Conservation (phyloP, 805 yeast species). For the Kazachstania africana region DNA sequence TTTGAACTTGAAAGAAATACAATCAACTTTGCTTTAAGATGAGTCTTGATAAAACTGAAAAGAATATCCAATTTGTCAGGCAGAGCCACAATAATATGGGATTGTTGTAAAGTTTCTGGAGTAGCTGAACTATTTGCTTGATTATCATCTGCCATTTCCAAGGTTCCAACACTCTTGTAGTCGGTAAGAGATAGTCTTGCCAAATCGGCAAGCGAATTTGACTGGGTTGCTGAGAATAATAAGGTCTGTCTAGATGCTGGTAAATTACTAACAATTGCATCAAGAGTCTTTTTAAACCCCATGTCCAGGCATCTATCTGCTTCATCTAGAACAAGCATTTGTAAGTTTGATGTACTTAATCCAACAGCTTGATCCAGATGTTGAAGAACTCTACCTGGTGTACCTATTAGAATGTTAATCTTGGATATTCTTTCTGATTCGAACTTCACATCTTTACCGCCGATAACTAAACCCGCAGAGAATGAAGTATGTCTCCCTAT, state of each 20-base stretch:
- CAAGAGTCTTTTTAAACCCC: constrained; percentile 81
- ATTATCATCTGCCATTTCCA: constrained; percentile 43
- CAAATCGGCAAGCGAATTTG: constrained; percentile 68
- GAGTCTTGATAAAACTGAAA: constrained; percentile 79
- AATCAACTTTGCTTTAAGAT: constrained; percentile 64
- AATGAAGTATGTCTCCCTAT: constrained; percentile 66
- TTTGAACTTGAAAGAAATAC: constrained; percentile 82
- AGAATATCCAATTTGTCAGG: constrained; percentile 76
- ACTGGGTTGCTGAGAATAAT: constrained; percentile 80
- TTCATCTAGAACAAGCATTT: constrained; percentile 75
- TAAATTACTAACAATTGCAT: constrained; percentile 64
- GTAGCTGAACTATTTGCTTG: constrained; percentile 51
- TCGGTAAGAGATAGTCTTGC: constrained; percentile 50
- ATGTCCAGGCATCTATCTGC: constrained; percentile 89
- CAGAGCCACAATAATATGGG: constrained; percentile 57
- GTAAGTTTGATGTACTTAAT: constrained; percentile 61
- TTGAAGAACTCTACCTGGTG: constrained; percentile 85
- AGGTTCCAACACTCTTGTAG: constrained; percentile 36
- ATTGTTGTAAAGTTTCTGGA: constrained; percentile 79
- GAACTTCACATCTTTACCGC: constrained; percentile 78
- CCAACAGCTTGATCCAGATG: constrained; percentile 86
- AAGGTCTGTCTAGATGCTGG: constrained; percentile 78
- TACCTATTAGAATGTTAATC: constrained; percentile 76
- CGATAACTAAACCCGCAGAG: constrained; percentile 86
- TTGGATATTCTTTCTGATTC: constrained; percentile 71